phyloP scores from a whole-genome alignment of 768 basidiomycete genomes.

The Sporobolomyces roseus region DNA sequence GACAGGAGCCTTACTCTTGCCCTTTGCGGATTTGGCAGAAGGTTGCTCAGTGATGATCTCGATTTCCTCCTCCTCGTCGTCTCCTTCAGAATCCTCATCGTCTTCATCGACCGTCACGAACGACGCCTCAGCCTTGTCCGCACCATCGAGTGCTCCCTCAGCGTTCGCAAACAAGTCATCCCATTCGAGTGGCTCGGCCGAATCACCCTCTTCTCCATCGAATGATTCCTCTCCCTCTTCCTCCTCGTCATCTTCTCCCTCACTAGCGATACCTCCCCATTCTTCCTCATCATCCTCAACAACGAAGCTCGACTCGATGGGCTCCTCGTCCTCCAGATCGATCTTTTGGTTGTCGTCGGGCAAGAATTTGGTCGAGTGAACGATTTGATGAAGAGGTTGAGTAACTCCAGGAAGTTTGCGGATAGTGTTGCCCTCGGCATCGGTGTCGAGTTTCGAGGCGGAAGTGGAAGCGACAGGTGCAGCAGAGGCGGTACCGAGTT shows the following conservation, averaged over 20 bases:
- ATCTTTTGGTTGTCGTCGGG: conserved; percentile 39
- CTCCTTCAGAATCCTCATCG: conserved; percentile 24
- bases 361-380: conserved; percentile 43
- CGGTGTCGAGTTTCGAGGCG: conserved; percentile 43
- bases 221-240: conserved; percentile 45
- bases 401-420: conserved; percentile 43
- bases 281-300: conserved; percentile 40
- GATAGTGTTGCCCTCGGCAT: conserved; percentile 53
- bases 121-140: not conserved
- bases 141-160: conserved; percentile 46
- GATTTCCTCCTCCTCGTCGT: conserved; percentile 46
- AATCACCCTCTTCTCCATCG: conserved; percentile 33
- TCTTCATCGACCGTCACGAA: conserved; percentile 20
- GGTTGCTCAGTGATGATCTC: conserved; percentile 24
- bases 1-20: conserved; percentile 14
- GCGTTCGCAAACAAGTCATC: conserved; percentile 68
- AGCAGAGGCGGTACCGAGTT: conserved; percentile 13
- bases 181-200: conserved; percentile 63
- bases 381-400: conserved; percentile 48
- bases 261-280: conserved; percentile 47
- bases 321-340: conserved; percentile 21
- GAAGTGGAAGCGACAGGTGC: conserved; percentile 23
- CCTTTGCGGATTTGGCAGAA: conserved; percentile 4
- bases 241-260: conserved; percentile 49
- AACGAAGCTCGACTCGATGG: conserved; percentile 24